Conservation (phyloP, 2,329 filamentous ascomycete genomes). For the Dactylellina haptotyla region DNA sequence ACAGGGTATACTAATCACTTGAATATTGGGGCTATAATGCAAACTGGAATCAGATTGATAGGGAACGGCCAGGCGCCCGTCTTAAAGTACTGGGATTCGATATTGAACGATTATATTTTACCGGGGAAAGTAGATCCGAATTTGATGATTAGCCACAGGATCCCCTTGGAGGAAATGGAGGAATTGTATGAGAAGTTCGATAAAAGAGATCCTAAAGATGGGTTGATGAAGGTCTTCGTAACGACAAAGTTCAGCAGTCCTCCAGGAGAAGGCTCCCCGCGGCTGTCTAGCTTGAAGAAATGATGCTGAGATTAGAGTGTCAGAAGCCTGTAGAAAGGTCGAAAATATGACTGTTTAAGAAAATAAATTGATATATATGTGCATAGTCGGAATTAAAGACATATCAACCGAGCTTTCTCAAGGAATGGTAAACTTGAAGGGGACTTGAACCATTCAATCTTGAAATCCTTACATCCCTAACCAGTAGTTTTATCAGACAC, state of each 20-base stretch:
- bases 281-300: slow-evolving; percentile 63
- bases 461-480: too few relatives aligned
- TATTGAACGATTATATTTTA: slow-evolving; percentile 74
- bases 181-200: slow-evolving; percentile 74
- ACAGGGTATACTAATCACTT: slow-evolving; percentile 75
- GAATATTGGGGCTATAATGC: slow-evolving; percentile 85
- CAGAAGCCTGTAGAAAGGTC: too few relatives aligned
- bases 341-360: too few relatives aligned
- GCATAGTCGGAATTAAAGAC: too few relatives aligned
- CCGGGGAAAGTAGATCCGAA: slow-evolving; percentile 76
- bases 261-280: slow-evolving; percentile 65
- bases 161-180: slow-evolving; percentile 77
- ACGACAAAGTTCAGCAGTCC: slow-evolving; percentile 70
- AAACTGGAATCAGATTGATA: slow-evolving; percentile 82
- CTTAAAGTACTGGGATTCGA: slow-evolving; percentile 82
- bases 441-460: too few relatives aligned
- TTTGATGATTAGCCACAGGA: slow-evolving; percentile 83
- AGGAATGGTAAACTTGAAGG: too few relatives aligned
- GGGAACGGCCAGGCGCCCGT: slow-evolving; percentile 77
- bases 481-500: too few relatives aligned
- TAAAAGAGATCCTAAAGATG: slow-evolving; percentile 67
- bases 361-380: too few relatives aligned
- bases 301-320: too few relatives aligned
- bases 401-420: too few relatives aligned
- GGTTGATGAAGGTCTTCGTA: slow-evolving; percentile 83